These are phyloP conservation scores for Penicillium sp. DNA, from an alignment of 2,329 filamentous ascomycete genomes.

Conservation along the genomic window DNA sequence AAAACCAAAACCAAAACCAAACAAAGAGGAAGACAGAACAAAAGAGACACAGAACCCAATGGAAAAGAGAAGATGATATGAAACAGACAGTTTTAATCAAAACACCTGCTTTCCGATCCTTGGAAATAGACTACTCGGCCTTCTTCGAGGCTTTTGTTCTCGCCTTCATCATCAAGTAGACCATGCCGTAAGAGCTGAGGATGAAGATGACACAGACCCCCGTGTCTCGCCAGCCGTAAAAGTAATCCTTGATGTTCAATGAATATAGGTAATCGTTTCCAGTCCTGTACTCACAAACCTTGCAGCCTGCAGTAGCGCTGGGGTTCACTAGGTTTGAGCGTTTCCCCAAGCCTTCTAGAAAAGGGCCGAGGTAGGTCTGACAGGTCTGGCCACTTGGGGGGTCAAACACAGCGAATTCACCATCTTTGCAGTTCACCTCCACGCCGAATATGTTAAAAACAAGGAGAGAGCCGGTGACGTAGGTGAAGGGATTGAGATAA, in stretches of 20 bases:
- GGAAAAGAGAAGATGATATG: too few relatives aligned
- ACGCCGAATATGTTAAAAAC: conserved; percentile 32
- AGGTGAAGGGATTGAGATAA: conserved; percentile 38
- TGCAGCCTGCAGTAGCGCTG: conserved; percentile 58
- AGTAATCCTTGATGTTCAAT: conserved; percentile 65
- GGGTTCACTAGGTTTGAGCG: conserved; percentile 64
- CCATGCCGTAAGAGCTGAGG: conserved; percentile 57
- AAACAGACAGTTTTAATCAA: too few relatives aligned
- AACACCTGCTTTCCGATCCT: too few relatives aligned
- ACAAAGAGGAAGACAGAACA: too few relatives aligned
- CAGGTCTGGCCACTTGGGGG: conserved; percentile 57
- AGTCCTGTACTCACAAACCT: conserved; percentile 63
- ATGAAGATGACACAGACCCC: conserved; percentile 63
- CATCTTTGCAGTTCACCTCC: conserved; percentile 29
- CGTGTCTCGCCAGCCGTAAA: conserved; percentile 69
- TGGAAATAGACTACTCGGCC: too few relatives aligned
- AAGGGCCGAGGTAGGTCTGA: conserved; percentile 60
- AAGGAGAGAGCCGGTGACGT: conserved; percentile 35
- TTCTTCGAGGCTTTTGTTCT: conserved; percentile 43
- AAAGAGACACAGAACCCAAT: too few relatives aligned
- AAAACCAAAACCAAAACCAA: too few relatives aligned
- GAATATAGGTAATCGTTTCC: conserved; percentile 65
- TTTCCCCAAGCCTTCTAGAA: conserved; percentile 53
- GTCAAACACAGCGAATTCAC: conserved; percentile 33
- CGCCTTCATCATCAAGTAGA: conserved; percentile 46